Evolutionary conservation across 2,329 filamentous ascomycete genomes (phyloP).

Genomic region (Ophiosphaerella narmari): DNA sequence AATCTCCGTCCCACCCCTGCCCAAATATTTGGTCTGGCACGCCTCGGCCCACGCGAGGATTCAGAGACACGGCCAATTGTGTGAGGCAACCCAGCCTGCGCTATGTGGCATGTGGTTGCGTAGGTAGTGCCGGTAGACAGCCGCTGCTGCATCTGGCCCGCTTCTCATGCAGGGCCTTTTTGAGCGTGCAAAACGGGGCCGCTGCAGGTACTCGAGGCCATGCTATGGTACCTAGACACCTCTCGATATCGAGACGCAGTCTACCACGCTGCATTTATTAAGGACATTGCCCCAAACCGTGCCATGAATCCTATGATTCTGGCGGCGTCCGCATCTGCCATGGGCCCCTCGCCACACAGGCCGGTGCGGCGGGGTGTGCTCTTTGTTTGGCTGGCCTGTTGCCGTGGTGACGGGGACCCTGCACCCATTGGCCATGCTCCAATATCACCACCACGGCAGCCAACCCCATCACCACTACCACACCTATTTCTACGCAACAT

Average conservation of each 20-base stretch:
- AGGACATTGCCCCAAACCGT: not conserved
- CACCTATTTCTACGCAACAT: conserved; percentile 36
- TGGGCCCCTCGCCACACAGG: not conserved
- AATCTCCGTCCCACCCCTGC: not conserved
- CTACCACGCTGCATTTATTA: not conserved
- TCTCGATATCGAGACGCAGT: not conserved
- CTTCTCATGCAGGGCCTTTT: conserved; percentile 21
- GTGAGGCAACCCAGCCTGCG: not conserved
- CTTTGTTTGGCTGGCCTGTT: conserved; percentile 37
- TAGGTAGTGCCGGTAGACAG: not conserved
- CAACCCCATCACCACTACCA: conserved; percentile 5
- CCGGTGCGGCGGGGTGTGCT: conserved; percentile 24
- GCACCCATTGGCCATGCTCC: not conserved
- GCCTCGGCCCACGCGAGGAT: not conserved
- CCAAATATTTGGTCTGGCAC: not conserved
- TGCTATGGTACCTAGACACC: not conserved
- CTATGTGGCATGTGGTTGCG: no score
- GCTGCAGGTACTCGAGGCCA: conserved; percentile 13
- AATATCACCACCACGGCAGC: not conserved
- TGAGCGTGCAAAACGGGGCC: conserved; percentile 10
- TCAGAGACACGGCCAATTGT: conserved; percentile 12
- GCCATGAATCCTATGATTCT: not conserved
- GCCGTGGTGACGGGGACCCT: conserved; percentile 24
- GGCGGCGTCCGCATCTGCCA: not conserved
- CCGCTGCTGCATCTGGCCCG: conserved; percentile 10